phyloP scores from a whole-genome alignment of 2,329 filamentous ascomycete species.

The Ustulina deusta region DNA sequence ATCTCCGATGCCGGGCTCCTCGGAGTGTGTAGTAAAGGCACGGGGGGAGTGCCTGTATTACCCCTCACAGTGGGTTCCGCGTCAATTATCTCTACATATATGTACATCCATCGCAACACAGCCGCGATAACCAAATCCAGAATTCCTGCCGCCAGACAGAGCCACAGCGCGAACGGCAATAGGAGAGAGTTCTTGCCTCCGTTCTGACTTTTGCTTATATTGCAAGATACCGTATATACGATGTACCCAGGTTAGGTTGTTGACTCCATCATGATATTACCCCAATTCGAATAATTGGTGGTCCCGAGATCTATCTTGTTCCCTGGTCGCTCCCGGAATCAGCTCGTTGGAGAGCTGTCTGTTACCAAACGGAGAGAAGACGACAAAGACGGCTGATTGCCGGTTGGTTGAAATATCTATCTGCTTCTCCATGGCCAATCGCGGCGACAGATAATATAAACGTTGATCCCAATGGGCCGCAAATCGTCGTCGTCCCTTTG shows the following conservation, averaged over 20 bases:
- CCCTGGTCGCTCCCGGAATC: not conserved
- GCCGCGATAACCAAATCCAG: slow-evolving; percentile 19
- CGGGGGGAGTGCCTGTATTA: too few species aligned
- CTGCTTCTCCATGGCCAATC: slow-evolving; percentile 24
- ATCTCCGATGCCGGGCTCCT: slow-evolving; percentile 33
- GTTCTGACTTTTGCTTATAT: not conserved
- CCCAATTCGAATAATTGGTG: slow-evolving; percentile 5
- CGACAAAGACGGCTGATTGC: not conserved
- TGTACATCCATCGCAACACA: too few species aligned
- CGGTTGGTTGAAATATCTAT: slow-evolving; percentile 20
- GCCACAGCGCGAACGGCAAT: not conserved
- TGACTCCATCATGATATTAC: slow-evolving; percentile 15
- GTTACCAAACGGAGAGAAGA: not conserved
- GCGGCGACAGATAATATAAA: slow-evolving; percentile 19
- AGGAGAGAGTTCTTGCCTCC: not conserved
- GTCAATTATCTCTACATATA: too few species aligned
- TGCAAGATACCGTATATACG: slow-evolving; percentile 9
- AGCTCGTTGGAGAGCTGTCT: slow-evolving; percentile 10
- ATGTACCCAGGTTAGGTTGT: not conserved
- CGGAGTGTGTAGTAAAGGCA: too few species aligned
- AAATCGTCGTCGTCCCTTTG: slow-evolving; percentile 19
- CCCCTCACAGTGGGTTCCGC: too few species aligned
- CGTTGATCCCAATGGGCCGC: slow-evolving; percentile 35
- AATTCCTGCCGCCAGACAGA: slow-evolving; percentile 14
- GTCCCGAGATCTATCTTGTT: not conserved